Base-by-base conservation (phyloP, 2,329 filamentous ascomycete species). In the Fonsecaea monophora region DNA sequence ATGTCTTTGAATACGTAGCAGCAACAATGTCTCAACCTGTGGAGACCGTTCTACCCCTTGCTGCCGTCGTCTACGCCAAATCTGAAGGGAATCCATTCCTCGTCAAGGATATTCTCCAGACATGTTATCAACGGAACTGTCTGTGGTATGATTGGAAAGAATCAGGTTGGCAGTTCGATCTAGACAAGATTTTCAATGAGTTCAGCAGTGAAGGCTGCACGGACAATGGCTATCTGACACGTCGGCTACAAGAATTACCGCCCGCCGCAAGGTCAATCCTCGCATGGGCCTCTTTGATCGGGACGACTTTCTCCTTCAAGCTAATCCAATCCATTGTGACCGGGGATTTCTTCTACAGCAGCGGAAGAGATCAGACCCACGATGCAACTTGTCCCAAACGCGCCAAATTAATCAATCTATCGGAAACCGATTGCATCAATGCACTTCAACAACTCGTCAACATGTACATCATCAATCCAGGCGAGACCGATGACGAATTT, bases 121-220 rank as follows among this genome's bases (percentile, higher is more conserved):
- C 90, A 2, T 96, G 92, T 76, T 89, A 96, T 76, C 88, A 92
- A 48, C 95, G 92, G 75, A 90, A 90, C 71, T 96, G 92, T 76
- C 90, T 97, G 58, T 96, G 89, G 86, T 97, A 96, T 77, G 92
- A 93, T 68, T 97, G 95, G 84, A 89, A 88, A 72, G 87, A 90
- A 70, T 91, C 89, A 55, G 85, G 86, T 54, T 98, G 94, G 94
- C 85, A 90, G 53, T 97, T 90, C 75, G 90, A 96, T 74, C 81
- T 97, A 10, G 93, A 97, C 77, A 88, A 86, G 70, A 87, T 97
- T 1, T 97, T 97, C 74, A 88, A 90, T 55, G 89, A 96, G 70
- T 96, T 97, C 73, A 87, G 90, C 72, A 90, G 93, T 73, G 91
- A 92, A 62, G 89, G 93, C 67, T 89, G 91, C 9, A 85, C 96